phyloP scores from a whole-genome alignment of 331 rosid species.

The Erythrophleum ivorense region DNA sequence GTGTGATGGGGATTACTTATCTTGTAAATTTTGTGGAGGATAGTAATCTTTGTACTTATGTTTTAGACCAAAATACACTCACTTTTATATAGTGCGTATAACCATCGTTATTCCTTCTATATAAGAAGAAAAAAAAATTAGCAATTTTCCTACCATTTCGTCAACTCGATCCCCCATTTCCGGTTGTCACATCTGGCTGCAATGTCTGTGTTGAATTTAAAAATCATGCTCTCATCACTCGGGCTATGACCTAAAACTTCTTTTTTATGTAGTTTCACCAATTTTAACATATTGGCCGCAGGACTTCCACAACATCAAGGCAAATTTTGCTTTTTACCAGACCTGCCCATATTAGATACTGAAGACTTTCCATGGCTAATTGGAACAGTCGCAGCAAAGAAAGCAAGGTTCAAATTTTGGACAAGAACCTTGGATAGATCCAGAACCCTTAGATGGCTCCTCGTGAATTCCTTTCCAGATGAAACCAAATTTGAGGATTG shows the following conservation, averaged over 20 bases:
- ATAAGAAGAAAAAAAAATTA: too few species aligned
- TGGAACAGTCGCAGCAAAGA: constrained; percentile 64
- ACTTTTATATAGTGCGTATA: too few species aligned
- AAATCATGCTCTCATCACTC: neutral
- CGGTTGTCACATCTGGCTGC: too few species aligned
- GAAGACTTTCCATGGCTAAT: constrained; percentile 89
- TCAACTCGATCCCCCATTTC: too few species aligned
- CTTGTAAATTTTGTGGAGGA: too few species aligned
- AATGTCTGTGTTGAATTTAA: neutral
- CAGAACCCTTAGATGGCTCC: constrained; percentile 58
- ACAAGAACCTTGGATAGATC: constrained; percentile 68
- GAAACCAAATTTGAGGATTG: constrained; percentile 44
- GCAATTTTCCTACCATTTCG: too few species aligned
- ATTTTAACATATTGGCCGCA: constrained; percentile 18
- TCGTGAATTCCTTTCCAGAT: constrained; percentile 64
- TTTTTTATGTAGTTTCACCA: neutral
- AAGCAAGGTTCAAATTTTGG: constrained; percentile 84
- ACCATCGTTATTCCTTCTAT: too few species aligned
- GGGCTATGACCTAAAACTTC: neutral
- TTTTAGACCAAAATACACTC: too few species aligned
- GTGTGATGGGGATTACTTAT: too few species aligned
- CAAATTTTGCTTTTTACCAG: constrained; percentile 43
- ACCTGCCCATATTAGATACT: constrained; percentile 53
- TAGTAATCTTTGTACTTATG: too few species aligned
- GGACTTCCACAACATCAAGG: constrained; percentile 64